Conservation (phyloP, 257 asterid genomes). For the Rauvolfia tetraphylla region DNA sequence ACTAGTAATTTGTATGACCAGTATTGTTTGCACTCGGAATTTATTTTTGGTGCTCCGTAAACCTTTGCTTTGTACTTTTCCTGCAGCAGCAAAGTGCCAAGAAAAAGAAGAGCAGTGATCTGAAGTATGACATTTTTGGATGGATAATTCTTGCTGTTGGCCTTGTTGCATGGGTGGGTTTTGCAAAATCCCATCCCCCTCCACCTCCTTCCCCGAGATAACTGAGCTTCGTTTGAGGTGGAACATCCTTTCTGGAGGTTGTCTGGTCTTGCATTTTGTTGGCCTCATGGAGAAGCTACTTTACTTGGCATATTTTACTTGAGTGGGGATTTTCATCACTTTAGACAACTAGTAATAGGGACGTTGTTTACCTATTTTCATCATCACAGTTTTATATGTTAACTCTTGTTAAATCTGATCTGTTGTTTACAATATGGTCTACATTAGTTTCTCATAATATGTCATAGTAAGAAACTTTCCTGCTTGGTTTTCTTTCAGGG, state of each 20-base stretch:
- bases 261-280: constrained; percentile 1
- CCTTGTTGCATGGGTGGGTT: constrained; percentile 62
- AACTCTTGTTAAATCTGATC: background rate
- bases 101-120: constrained; percentile 57
- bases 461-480: background rate
- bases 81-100: constrained; percentile 33
- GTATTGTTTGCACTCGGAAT: background rate
- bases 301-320: background rate
- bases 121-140: constrained; percentile 57
- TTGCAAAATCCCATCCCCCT: constrained; percentile 51
- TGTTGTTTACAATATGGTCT: background rate
- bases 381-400: background rate
- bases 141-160: constrained; percentile 72
- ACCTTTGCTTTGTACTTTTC: background rate
- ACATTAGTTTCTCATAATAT: background rate
- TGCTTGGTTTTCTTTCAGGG: too few relatives aligned
- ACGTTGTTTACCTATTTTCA: background rate
- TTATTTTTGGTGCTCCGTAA: background rate
- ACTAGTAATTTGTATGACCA: background rate
- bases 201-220: constrained; percentile 49
- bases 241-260: constrained; percentile 12
- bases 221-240: constrained; percentile 7
- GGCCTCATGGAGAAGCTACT: background rate
- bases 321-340: background rate
- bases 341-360: background rate